These are phyloP conservation scores for Canavalia gladiata DNA, from an alignment of 306 rosid genomes.

Conservation along the genomic window DNA sequence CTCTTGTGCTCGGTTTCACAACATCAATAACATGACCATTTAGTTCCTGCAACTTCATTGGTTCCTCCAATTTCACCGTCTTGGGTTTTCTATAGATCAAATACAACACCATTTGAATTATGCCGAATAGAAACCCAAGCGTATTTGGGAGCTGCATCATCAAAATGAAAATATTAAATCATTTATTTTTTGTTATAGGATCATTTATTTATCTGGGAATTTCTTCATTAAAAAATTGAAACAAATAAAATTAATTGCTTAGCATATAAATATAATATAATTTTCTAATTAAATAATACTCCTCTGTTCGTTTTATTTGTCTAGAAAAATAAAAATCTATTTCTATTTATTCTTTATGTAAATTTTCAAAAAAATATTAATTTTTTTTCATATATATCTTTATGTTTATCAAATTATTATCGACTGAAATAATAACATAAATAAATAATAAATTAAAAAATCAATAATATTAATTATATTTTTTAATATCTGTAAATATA, in stretches of 20 bases:
- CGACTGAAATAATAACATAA: too few species aligned
- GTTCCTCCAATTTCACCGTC: slow-evolving; percentile 44
- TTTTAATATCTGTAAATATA: too few species aligned
- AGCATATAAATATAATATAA: neutral
- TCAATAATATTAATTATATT: too few species aligned
- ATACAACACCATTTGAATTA: slow-evolving; percentile 82
- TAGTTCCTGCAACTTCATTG: slow-evolving; percentile 64
- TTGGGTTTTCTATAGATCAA: slow-evolving; percentile 66
- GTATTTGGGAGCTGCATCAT: slow-evolving; percentile 81
- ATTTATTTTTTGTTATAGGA: neutral
- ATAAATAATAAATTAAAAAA: too few species aligned
- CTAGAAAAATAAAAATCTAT: too few species aligned
- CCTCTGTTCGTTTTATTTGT: too few species aligned
- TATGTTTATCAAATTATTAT: too few species aligned
- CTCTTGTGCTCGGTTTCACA: slow-evolving; percentile 59
- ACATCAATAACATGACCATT: slow-evolving; percentile 74
- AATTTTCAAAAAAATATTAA: too few species aligned
- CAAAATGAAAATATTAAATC: slow-evolving; percentile 9
- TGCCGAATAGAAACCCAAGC: slow-evolving; percentile 83
- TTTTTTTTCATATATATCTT: too few species aligned
- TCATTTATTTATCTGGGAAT: neutral
- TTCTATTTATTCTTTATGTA: too few species aligned
- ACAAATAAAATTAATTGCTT: neutral
- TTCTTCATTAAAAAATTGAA: neutral
- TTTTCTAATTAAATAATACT: neutral